A percentile compares a stretch with the other conserved stretches of the same genome.
These are phyloP conservation scores for Aspergillus transmontanensis DNA, from an alignment of 2,329 filamentous ascomycete genomes.

Conservation along the genomic window DNA sequence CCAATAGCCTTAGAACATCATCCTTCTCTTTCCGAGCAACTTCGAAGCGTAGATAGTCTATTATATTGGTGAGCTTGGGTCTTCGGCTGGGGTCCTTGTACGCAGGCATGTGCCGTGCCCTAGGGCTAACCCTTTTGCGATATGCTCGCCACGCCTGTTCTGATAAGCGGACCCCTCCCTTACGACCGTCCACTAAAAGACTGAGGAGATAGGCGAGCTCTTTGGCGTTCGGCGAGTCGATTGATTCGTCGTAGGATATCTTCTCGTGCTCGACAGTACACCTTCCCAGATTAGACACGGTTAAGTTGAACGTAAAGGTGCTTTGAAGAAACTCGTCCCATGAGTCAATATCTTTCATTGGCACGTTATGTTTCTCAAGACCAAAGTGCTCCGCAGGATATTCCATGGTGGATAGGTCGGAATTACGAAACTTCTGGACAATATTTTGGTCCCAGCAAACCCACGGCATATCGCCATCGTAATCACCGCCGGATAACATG, in stretches of 20 bases:
- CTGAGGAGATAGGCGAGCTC: slow-evolving; percentile 46
- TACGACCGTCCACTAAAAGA: slow-evolving; percentile 50
- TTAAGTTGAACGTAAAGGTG: slow-evolving; percentile 52
- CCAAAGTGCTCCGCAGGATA: slow-evolving; percentile 48
- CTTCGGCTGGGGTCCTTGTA: slow-evolving; percentile 35
- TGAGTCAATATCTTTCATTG: slow-evolving; percentile 43
- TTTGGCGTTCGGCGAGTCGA: slow-evolving; percentile 37
- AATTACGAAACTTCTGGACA: slow-evolving; percentile 56
- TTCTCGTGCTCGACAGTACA: slow-evolving; percentile 56
- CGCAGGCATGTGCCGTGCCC: slow-evolving; percentile 34
- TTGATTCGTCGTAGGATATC: slow-evolving; percentile 55
- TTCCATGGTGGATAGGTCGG: slow-evolving; percentile 43
- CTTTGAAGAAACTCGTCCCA: slow-evolving; percentile 45
- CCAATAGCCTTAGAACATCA: slow-evolving; percentile 34
- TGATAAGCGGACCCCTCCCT: slow-evolving; percentile 46
- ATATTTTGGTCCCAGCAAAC: slow-evolving; percentile 61
- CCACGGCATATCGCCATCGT: slow-evolving; percentile 65
- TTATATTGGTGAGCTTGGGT: slow-evolving; percentile 39
- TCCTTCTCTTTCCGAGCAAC: slow-evolving; percentile 38
- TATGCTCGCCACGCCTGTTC: slow-evolving; percentile 43
- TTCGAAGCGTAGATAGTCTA: slow-evolving; percentile 49
- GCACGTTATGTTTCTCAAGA: slow-evolving; percentile 48
- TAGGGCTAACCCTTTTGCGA: slow-evolving; percentile 35
- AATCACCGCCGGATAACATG: slow-evolving; percentile 66
- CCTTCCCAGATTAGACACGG: slow-evolving; percentile 52